Evolutionary conservation across 78 protist species (phyloP), one percentile per base, ranked within the genome.

Genomic region (Emiliania huxleyi): DNA sequence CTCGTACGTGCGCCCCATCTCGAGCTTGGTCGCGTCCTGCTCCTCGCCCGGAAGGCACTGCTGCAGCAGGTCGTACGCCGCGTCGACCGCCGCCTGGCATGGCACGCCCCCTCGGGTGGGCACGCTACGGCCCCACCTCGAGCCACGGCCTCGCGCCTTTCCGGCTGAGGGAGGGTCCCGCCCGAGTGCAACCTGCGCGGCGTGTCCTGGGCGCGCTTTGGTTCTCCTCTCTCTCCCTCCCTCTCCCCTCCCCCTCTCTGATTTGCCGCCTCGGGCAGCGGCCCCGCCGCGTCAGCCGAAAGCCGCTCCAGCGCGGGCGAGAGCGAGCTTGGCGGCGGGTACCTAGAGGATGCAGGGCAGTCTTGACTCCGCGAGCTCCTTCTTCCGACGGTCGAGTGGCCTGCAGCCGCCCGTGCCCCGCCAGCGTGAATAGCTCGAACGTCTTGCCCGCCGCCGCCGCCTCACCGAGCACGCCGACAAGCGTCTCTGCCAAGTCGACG

Each of bases 31-130:
- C 77, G 91, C 69, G 69, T 87, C 69, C 73, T 29, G 26, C 52
- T 48, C 25, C 46, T 87, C 91, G 43, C 91, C 91, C 0, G 91
- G 91, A 4, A 87, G 69, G 18, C 49, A 11, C 91, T 87, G 91
- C 91, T 87, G 91, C 73, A 87, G 44, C 91, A 55, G 18, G 1
- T 19, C 12, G 73, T 87, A 87, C 73, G 46, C 8, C 12, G 71
- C 77, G 21, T 49, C 91, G 25, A 87, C 46, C 77, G 3, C 91
- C 55, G 55, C n/a, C n/a, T n/a, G n/a, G n/a, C n/a, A n/a, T n/a
- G n/a, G n/a, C n/a, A n/a, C n/a, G n/a, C n/a, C n/a, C n/a, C n/a
- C n/a, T n/a, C n/a, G n/a, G n/a, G n/a, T n/a, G n/a, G n/a, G n/a
- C n/a, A n/a, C n/a, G n/a, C n/a, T n/a, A n/a, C n/a, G n/a, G n/a